phyloP scores from a whole-genome alignment of 1,284 basidiomycete species.

The Singerocomus inundabilis region DNA sequence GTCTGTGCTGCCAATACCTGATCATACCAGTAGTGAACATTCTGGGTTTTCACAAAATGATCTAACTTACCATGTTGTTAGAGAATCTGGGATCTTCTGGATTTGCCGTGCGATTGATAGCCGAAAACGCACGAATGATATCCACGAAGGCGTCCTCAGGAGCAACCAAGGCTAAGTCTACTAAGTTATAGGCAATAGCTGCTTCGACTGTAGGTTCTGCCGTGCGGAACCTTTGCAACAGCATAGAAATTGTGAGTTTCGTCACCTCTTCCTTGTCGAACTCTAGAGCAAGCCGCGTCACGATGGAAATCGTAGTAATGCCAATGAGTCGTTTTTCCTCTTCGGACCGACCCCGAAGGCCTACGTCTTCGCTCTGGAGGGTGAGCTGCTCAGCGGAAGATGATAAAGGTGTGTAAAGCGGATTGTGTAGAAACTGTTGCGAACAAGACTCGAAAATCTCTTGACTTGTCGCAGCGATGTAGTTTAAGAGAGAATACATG shows the following conservation, averaged over 20 bases:
- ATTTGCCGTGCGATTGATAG: constrained; percentile 82
- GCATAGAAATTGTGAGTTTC: constrained; percentile 86
- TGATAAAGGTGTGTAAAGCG: constrained; percentile 45
- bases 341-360: constrained; percentile 68
- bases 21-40: background rate
- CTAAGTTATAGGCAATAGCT: constrained; percentile 88
- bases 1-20: constrained; percentile 87
- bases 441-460: constrained; percentile 59
- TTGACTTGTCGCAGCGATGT: constrained; percentile 79
- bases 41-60: background rate
- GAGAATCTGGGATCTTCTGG: constrained; percentile 83
- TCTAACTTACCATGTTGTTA: constrained; percentile 68
- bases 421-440: constrained; percentile 41
- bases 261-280: constrained; percentile 83
- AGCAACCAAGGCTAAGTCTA: constrained; percentile 82
- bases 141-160: constrained; percentile 81
- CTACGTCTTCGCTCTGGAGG: constrained; percentile 41
- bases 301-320: constrained; percentile 88
- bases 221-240: constrained; percentile 83
- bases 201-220: constrained; percentile 87
- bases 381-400: constrained; percentile 37
- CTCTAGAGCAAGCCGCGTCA: constrained; percentile 80
- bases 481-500: constrained; percentile 94
- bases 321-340: constrained; percentile 84
- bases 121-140: constrained; percentile 82